A percentile compares a stretch with the other conserved stretches of the same genome.
Conservation (phyloP, 148 eudicot genomes). For the Bassia scoparia region DNA sequence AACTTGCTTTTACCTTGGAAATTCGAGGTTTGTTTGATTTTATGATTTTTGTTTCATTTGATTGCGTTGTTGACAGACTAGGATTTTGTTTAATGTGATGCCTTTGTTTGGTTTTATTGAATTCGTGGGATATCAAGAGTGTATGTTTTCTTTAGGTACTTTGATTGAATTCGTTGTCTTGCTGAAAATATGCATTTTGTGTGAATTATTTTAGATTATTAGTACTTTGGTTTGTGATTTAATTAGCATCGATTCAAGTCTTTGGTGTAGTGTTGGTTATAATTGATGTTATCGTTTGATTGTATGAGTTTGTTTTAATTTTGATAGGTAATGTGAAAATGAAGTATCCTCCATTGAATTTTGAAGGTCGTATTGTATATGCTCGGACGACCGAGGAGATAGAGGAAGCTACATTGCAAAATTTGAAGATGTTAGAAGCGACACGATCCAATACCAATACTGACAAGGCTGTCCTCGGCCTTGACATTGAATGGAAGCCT, state of each 20-base stretch:
- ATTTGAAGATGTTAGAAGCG: conserved; percentile 45
- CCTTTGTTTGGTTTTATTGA: too few relatives aligned
- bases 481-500: conserved; percentile 88
- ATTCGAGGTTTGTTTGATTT: neutral
- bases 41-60: neutral
- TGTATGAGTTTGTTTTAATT: neutral
- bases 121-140: too few relatives aligned
- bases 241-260: neutral
- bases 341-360: conserved; percentile 52
- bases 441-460: conserved; percentile 41
- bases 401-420: conserved; percentile 59
- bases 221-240: neutral
- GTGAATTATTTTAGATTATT: neutral
- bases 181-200: neutral
- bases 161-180: too few relatives aligned
- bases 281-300: neutral
- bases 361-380: conserved; percentile 57
- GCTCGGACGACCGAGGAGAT: conserved; percentile 61
- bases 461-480: conserved; percentile 49
- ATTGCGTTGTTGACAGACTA: too few relatives aligned
- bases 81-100: too few relatives aligned
- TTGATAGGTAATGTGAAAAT: conserved; percentile 38
- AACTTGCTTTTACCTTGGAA: too few relatives aligned
- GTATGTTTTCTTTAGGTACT: too few relatives aligned
- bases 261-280: neutral